Percentiles rank a stretch among this genome's conserved stretches.
Conservation (phyloP, 2,329 filamentous ascomycete genomes). For the Orbilia quercus region DNA sequence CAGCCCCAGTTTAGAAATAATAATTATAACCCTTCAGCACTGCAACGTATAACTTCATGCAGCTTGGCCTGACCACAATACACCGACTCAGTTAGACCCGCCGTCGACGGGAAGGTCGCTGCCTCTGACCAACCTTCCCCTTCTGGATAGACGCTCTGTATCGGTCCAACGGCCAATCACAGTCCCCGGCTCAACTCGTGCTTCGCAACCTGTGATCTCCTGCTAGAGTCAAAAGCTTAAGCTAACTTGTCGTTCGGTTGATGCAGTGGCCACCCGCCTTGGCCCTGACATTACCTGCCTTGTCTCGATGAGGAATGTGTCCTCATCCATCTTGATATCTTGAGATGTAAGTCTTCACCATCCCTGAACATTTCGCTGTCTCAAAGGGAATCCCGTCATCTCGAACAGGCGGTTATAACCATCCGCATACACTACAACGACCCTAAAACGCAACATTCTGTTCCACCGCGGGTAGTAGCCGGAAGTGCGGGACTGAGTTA, state of each 20-base stretch:
- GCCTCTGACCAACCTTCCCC: conserved; percentile 48
- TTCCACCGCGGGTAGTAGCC: conserved; percentile 15
- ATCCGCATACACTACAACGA: conserved; percentile 27
- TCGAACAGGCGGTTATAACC: conserved; percentile 16
- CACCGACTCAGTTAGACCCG: too few species aligned
- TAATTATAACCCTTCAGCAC: too few species aligned
- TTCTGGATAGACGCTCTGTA: conserved; percentile 19
- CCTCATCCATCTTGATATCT: conserved; percentile 4
- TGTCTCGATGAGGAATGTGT: conserved; percentile 43
- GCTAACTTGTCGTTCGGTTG: conserved; percentile 27
- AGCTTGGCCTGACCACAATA: too few species aligned
- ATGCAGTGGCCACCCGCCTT: conserved; percentile 27
- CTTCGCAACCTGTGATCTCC: conserved; percentile 40
- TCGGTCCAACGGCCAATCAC: conserved; percentile 33
- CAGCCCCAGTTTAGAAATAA: conserved; percentile 1
- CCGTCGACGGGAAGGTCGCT: conserved; percentile 5
- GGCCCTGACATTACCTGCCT: conserved; percentile 16
- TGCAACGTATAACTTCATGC: conserved; percentile 15
- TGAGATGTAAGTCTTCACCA: conserved; percentile 23
- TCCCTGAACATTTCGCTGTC: conserved; percentile 23
- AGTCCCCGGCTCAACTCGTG: conserved; percentile 27
- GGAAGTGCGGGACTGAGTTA: conserved; percentile 13
- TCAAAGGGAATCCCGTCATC: conserved; percentile 34
- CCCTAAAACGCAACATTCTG: conserved; percentile 23
- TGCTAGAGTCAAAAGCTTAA: conserved; percentile 23